These are phyloP conservation scores for Phytophthora brassicae DNA, from an alignment of 352 stramenopile species.

Conservation along the genomic window DNA sequence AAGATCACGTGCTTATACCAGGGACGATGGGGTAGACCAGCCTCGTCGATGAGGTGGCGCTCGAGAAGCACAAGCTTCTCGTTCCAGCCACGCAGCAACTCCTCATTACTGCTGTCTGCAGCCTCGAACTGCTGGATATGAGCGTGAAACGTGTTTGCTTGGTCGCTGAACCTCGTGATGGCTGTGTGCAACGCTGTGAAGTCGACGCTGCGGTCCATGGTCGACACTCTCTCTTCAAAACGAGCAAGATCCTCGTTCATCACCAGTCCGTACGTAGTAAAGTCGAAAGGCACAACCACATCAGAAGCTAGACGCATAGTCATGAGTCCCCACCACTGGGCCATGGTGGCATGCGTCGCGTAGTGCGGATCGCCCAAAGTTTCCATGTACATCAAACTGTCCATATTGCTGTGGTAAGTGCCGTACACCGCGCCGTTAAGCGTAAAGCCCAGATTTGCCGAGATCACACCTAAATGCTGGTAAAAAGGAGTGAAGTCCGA, in stretches of 20 bases:
- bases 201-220: slow-evolving; percentile 30
- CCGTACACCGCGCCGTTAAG: slow-evolving; percentile 46
- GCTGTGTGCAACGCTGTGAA: slow-evolving; percentile 31
- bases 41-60: slow-evolving; percentile 17
- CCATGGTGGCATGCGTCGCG: slow-evolving; percentile 43
- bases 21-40: slow-evolving; percentile 18
- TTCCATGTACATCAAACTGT: slow-evolving; percentile 76
- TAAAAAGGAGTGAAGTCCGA: slow-evolving; percentile 83
- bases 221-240: slow-evolving; percentile 31
- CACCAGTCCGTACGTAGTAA: slow-evolving; percentile 41
- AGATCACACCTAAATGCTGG: slow-evolving; percentile 80
- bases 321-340: slow-evolving; percentile 63
- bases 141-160: slow-evolving; percentile 34
- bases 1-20: slow-evolving; percentile 32
- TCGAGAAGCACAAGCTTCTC: slow-evolving; percentile 22
- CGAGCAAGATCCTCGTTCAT: slow-evolving; percentile 40
- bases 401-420: slow-evolving; percentile 84
- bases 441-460: slow-evolving; percentile 65
- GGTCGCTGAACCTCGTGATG: slow-evolving; percentile 34
- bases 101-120: neutral
- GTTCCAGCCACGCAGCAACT: neutral
- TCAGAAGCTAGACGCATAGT: slow-evolving; percentile 49
- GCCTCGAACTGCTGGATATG: slow-evolving; percentile 20
- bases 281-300: slow-evolving; percentile 53
- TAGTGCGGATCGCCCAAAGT: slow-evolving; percentile 58